Conservation (phyloP, 2,329 filamentous ascomycete species). For the Akanthomyces muscarius region DNA sequence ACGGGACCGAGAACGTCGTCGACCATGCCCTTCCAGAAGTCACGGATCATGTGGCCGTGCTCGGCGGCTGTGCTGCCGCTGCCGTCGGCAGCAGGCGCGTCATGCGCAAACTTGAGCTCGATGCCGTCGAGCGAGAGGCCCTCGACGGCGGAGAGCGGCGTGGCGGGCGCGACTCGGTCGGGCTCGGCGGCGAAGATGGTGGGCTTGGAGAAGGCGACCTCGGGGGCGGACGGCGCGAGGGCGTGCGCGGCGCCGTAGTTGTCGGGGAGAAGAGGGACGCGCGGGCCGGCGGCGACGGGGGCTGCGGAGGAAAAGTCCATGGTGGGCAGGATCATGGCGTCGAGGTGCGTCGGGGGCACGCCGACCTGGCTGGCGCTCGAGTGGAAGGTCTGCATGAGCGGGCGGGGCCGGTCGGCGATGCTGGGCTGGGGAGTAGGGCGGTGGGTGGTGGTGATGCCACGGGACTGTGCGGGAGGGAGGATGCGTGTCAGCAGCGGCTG, state of each 20-base stretch:
- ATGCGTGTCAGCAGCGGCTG: neutral
- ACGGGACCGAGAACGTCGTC: constrained; percentile 40
- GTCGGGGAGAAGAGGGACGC: constrained; percentile 58
- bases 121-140: constrained; percentile 54
- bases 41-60: constrained; percentile 45
- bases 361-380: constrained; percentile 45
- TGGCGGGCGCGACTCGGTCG: constrained; percentile 45
- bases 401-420: constrained; percentile 43
- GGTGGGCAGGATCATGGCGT: constrained; percentile 51
- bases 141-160: constrained; percentile 55
- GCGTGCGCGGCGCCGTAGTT: constrained; percentile 46
- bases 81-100: constrained; percentile 23
- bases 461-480: constrained; percentile 24
- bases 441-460: constrained; percentile 44
- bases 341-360: constrained; percentile 39
- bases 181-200: constrained; percentile 55
- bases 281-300: constrained; percentile 38
- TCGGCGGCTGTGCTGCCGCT: constrained; percentile 27
- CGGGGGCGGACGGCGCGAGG: constrained; percentile 35
- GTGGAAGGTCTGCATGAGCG: constrained; percentile 62
- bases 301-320: constrained; percentile 28
- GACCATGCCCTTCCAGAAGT: constrained; percentile 55
- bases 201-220: constrained; percentile 38
- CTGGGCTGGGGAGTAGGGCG: constrained; percentile 44
- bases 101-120: constrained; percentile 51